Percentiles rank a stretch among this genome's conserved stretches.
These are phyloP conservation scores for Rosa lucieae DNA, from an alignment of 306 rosid species.

Conservation along the genomic window DNA sequence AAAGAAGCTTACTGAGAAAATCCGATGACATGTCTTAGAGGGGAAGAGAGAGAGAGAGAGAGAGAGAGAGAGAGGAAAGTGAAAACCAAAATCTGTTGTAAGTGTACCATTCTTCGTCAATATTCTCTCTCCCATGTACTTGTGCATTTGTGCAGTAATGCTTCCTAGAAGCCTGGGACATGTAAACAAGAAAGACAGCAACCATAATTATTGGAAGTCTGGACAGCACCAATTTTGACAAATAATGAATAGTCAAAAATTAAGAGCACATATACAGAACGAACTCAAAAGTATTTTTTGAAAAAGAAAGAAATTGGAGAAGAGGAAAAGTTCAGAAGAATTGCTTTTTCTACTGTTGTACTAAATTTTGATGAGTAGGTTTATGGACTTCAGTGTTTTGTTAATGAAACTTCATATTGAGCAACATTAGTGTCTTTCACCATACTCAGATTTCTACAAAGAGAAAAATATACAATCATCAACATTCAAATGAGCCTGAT, in stretches of 20 bases:
- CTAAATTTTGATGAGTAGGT: not conserved
- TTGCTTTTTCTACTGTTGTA: not conserved
- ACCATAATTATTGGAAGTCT: not conserved
- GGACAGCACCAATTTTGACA: not conserved
- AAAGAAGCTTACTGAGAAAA: constrained; percentile 63
- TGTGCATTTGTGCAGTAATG: constrained; percentile 86
- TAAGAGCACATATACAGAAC: not conserved
- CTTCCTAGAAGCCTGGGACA: constrained; percentile 74
- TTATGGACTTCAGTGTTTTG: not conserved
- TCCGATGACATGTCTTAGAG: constrained; percentile 30
- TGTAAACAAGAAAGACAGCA: constrained; percentile 1
- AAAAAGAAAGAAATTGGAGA: too few relatives aligned
- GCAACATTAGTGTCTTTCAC: not conserved
- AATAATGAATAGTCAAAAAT: not conserved
- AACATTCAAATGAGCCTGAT: too few relatives aligned
- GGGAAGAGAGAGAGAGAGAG: not conserved
- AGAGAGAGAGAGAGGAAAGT: constrained; percentile 16
- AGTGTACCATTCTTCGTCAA: constrained; percentile 82
- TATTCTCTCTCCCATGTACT: constrained; percentile 56
- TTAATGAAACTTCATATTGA: not conserved
- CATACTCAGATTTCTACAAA: too few relatives aligned
- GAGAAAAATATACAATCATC: too few relatives aligned
- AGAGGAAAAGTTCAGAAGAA: not conserved
- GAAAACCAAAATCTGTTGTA: constrained; percentile 12
- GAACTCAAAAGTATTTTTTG: not conserved